Base-by-base conservation (phyloP, 1,139 yeast genomes). In the Magnusiomyces clavatus region DNA sequence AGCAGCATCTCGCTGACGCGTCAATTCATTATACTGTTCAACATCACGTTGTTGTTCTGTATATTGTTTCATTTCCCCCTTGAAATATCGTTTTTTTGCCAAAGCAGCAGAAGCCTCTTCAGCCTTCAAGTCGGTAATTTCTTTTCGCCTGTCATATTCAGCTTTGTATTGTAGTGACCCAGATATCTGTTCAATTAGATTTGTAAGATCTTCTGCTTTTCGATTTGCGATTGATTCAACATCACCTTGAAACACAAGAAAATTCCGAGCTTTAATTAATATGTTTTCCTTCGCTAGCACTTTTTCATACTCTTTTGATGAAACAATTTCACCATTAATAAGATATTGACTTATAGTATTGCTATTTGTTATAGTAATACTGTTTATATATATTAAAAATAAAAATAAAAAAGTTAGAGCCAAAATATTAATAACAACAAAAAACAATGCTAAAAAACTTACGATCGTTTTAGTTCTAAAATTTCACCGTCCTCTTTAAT, bases 241-340 rank as follows among this genome's bases (percentile, higher is more conserved):
- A 64, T 92, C 97, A 53, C 98, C 98, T 71, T 92, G 98, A 65
- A 92, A 90, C 14, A 94, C 97, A 57, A 92, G 71, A 64, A 92
- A 92, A 67, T 94, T 90, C 62, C 90, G 79, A 1, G 97, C 97
- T 64, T 86, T 87, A 58, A 89, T 85, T 57, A 90, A 71, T 54
- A 94, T 89, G 61, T 87, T 86, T 64, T 90, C 95, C n/a, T 74
- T 73, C 58, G 85, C 86, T 62, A 94, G 74, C 1, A 81, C 74
- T 49, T 75, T 73, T 0, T 84, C 67, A 64, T 90, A 92, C 57
- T 83, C 83, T 44, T 75, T 69, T 3, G 84, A 83, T 5, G 86
- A 74, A 1, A 83, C 92, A 1, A 73, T 67, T 53, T 71, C 72
- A 47, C 78, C 82, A 66, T 92, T 80, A 57, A 92, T 77, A 50